Percentiles rank a stretch among this genome's conserved stretches.
phyloP scores from a whole-genome alignment of 306 rosid genomes.

The Cicer arietinum region DNA sequence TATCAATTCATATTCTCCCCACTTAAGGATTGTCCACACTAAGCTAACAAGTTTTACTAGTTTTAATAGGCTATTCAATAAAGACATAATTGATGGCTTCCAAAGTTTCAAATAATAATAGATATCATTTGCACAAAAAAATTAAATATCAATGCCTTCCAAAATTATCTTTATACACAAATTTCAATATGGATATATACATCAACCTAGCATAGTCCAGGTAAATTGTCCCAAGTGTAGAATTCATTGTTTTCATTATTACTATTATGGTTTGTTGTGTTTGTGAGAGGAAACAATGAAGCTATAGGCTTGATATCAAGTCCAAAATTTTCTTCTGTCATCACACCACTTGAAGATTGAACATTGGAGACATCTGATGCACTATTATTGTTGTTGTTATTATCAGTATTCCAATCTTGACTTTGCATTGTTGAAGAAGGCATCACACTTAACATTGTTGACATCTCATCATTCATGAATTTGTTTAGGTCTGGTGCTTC shows the following conservation, averaged over 20 bases:
- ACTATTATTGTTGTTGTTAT: conserved; percentile 27
- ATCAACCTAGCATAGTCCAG: conserved; percentile 60
- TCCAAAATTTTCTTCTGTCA: conserved; percentile 52
- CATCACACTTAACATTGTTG: conserved; percentile 58
- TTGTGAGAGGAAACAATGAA: conserved; percentile 65
- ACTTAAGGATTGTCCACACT: too few relatives aligned
- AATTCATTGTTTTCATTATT: conserved; percentile 48
- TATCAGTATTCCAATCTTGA: conserved; percentile 59
- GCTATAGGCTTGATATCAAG: conserved; percentile 66
- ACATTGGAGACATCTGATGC: conserved; percentile 46
- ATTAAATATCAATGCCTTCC: not conserved
- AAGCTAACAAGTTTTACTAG: too few relatives aligned
- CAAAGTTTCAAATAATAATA: too few relatives aligned
- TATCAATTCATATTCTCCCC: too few relatives aligned
- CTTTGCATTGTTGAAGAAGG: conserved; percentile 57
- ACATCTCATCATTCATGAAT: conserved; percentile 62
- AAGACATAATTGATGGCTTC: too few relatives aligned
- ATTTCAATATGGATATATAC: not conserved
- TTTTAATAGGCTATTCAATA: too few relatives aligned
- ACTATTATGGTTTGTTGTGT: conserved; percentile 53
- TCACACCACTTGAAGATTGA: conserved; percentile 55
- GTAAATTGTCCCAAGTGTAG: conserved; percentile 77
- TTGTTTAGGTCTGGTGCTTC: conserved; percentile 50
- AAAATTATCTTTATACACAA: conserved; percentile 29
- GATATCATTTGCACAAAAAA: too few relatives aligned